These are phyloP conservation scores for Ashbya aceris DNA, from an alignment of 1,139 yeast species.

Conservation along the genomic window DNA sequence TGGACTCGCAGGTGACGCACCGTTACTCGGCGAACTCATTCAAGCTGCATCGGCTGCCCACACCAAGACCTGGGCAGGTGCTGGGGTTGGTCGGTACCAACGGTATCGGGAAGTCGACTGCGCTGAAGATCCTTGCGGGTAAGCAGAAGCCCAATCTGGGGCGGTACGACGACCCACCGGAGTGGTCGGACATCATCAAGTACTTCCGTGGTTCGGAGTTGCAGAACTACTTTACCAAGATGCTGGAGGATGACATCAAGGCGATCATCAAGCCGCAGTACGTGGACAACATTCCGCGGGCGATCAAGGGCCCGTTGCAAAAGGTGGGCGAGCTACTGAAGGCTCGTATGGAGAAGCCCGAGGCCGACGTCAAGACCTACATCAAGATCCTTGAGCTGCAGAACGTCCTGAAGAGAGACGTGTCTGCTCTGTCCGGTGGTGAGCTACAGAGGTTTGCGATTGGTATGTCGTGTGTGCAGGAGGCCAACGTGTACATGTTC, in stretches of 20 bases:
- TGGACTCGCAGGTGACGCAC: slow-evolving; percentile 87
- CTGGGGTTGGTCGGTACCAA: slow-evolving; percentile 95
- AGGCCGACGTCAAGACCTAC: slow-evolving; percentile 50
- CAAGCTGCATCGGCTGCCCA: slow-evolving; percentile 92
- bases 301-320: slow-evolving; percentile 82
- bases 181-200: slow-evolving; percentile 87
- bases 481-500: slow-evolving; percentile 94
- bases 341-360: slow-evolving; percentile 59
- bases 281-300: slow-evolving; percentile 94
- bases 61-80: slow-evolving; percentile 98
- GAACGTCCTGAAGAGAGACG: slow-evolving; percentile 73
- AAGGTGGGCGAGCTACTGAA: slow-evolving; percentile 79
- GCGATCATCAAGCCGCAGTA: slow-evolving; percentile 97
- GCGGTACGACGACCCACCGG: slow-evolving; percentile 88
- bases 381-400: slow-evolving; percentile 63
- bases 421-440: slow-evolving; percentile 89
- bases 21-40: slow-evolving; percentile 96
- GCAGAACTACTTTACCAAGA: slow-evolving; percentile 90
- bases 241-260: slow-evolving; percentile 85
- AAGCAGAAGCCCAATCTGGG: slow-evolving; percentile 97
- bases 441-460: slow-evolving; percentile 97
- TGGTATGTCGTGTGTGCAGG: slow-evolving; percentile 93
- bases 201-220: slow-evolving; percentile 95
- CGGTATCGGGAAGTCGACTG: slow-evolving; percentile 99
- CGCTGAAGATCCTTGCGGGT: slow-evolving; percentile 94